Percentiles rank a stretch among this genome's conserved stretches.
Evolutionary conservation across 169 alveolate species (phyloP).

Genomic region (Plasmodium vivax): DNA sequence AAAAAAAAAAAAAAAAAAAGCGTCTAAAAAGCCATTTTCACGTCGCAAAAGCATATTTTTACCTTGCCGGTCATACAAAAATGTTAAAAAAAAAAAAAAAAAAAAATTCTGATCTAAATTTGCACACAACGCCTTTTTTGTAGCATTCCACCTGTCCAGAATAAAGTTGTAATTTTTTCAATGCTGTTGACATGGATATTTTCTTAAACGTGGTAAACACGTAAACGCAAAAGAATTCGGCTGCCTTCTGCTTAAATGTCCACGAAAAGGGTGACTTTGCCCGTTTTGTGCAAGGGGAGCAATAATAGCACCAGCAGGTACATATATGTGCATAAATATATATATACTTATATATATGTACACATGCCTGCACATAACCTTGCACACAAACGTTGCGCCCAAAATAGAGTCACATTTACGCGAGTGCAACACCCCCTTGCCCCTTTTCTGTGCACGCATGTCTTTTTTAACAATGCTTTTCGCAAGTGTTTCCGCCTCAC

Average conservation of each 20-base stretch:
- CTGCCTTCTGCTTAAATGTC: background rate
- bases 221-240: background rate
- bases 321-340: background rate
- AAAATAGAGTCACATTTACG: background rate
- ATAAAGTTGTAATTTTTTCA: background rate
- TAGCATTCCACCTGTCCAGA: background rate
- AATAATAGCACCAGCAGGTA: background rate
- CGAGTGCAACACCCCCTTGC: background rate
- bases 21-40: slow-evolving; percentile 4
- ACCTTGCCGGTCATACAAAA: slow-evolving; percentile 29
- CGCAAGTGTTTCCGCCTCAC: background rate
- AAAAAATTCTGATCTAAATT: slow-evolving; percentile 13
- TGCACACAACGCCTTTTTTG: background rate
- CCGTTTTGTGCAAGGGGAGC: background rate
- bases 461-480: background rate
- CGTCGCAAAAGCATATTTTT: slow-evolving; percentile 3
- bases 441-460: background rate
- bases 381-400: background rate
- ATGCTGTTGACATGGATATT: background rate
- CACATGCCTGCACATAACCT: background rate
- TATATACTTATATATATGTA: background rate
- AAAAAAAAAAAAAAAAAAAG: background rate
- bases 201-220: background rate
- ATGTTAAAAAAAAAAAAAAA: slow-evolving; percentile 5
- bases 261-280: background rate